Evolutionary conservation across 1,284 basidiomycete species (phyloP).

Genomic region (Puccinia hordei): DNA sequence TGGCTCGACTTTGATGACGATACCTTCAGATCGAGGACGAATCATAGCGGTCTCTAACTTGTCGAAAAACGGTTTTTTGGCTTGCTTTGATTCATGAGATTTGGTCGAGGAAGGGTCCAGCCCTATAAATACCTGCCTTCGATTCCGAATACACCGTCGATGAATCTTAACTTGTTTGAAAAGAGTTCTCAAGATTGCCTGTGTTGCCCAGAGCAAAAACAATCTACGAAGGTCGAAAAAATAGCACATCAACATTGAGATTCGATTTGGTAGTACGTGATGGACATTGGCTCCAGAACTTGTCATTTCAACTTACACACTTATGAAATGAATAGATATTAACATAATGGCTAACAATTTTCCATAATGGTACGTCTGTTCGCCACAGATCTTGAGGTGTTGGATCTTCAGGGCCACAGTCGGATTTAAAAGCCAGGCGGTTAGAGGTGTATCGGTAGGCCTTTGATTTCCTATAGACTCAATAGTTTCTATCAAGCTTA

Average conservation of each 20-base stretch:
- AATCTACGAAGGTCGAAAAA: not conserved
- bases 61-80: not conserved
- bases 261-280: not conserved
- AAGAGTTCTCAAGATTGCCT: conserved; percentile 13
- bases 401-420: not conserved
- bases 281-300: not conserved
- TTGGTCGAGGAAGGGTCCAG: not conserved
- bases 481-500: not conserved
- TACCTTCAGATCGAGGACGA: not conserved
- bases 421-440: conserved; percentile 1
- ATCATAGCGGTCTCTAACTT: not conserved
- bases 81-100: not conserved
- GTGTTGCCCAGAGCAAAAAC: conserved; percentile 9
- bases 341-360: not conserved
- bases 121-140: not conserved
- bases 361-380: not conserved
- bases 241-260: not conserved
- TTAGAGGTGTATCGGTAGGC: not conserved
- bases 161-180: conserved; percentile 2
- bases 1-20: not conserved
- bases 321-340: not conserved
- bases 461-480: not conserved
- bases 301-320: not conserved
- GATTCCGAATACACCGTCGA: conserved; percentile 2
- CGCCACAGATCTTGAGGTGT: not conserved